Conservation (phyloP, 345 rosid species). For the Boechera divaricarpa region DNA sequence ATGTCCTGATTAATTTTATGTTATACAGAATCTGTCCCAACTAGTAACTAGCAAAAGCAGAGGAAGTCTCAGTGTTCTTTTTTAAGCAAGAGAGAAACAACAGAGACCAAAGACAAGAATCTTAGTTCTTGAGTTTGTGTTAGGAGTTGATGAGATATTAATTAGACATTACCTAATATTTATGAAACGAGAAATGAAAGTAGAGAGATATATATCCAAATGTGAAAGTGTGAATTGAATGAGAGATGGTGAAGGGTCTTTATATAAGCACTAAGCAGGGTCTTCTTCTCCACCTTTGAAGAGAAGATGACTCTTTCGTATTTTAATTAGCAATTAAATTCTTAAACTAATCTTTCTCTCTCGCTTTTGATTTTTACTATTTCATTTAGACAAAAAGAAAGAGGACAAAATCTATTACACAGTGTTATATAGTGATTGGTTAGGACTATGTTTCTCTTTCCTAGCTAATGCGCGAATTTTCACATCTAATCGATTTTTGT, state of each 20-base stretch:
- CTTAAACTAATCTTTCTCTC: neutral
- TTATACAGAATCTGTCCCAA: neutral
- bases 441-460: slow-evolving; percentile 5
- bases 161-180: slow-evolving; percentile 32
- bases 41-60: slow-evolving; percentile 21
- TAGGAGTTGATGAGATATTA: slow-evolving; percentile 11
- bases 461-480: slow-evolving; percentile 3
- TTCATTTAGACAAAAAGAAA: neutral
- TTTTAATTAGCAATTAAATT: slow-evolving; percentile 18
- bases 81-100: slow-evolving; percentile 23
- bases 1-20: slow-evolving; percentile 4
- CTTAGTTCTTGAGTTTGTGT: slow-evolving; percentile 25
- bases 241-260: slow-evolving; percentile 29
- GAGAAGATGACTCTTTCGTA: neutral
- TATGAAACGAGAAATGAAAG: slow-evolving; percentile 21
- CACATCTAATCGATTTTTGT: neutral
- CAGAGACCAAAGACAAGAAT: slow-evolving; percentile 28
- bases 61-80: slow-evolving; percentile 15
- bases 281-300: slow-evolving; percentile 1
- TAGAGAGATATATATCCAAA: slow-evolving; percentile 31
- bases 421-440: slow-evolving; percentile 5
- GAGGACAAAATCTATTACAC: neutral
- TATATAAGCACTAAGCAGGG: slow-evolving; percentile 32
- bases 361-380: neutral
- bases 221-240: slow-evolving; percentile 37